Conservation (phyloP, 2,329 filamentous ascomycete species). For the Aspergillus sergii region DNA sequence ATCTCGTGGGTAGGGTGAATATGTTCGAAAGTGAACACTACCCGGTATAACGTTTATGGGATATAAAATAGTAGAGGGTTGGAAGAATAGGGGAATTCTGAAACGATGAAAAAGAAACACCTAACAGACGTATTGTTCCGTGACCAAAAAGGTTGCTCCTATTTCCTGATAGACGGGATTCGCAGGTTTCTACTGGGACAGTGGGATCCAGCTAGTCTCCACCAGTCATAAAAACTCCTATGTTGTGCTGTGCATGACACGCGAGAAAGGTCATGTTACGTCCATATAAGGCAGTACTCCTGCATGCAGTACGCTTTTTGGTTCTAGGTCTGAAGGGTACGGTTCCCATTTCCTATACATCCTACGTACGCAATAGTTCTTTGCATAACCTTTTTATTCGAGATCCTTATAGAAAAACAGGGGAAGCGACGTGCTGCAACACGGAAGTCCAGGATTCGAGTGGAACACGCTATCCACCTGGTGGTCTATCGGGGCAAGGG, state of each 20-base stretch:
- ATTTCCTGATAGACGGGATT: background rate
- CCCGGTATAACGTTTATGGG: background rate
- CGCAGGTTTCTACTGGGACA: background rate
- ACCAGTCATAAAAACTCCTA: background rate
- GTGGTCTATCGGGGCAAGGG: background rate
- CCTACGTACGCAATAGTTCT: background rate
- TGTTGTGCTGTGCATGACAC: background rate
- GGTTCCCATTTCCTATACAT: background rate
- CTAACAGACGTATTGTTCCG: background rate
- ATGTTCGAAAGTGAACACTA: background rate
- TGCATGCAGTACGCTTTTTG: background rate
- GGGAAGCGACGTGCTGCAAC: background rate
- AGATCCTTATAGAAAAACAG: background rate
- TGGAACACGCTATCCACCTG: background rate
- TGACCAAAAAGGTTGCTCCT: background rate
- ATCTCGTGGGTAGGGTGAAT: background rate
- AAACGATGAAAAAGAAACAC: background rate
- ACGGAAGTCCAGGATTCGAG: background rate
- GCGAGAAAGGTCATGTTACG: background rate
- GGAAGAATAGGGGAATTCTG: background rate
- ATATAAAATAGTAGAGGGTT: background rate
- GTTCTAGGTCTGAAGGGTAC: background rate
- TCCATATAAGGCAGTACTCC: background rate
- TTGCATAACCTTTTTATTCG: no score
- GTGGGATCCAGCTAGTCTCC: background rate